Evolutionary conservation across 352 stramenopile genomes (phyloP), one percentile per base, ranked within the genome.

Genomic region (Globisporangium splendens): DNA sequence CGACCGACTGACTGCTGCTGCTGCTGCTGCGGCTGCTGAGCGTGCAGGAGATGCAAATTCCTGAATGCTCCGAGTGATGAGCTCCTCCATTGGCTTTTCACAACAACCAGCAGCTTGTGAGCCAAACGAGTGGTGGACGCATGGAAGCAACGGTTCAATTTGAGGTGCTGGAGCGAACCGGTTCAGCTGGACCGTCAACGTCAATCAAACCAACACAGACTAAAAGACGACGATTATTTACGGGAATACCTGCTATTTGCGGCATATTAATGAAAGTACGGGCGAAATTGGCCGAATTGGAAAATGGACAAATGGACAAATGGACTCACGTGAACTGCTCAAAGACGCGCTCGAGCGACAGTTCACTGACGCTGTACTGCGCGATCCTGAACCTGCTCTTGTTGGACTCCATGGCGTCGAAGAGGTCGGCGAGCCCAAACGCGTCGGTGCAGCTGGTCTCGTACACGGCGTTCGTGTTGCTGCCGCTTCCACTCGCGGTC

Each of bases 281-380:
- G n/a, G n/a, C n/a, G n/a, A n/a, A n/a, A n/a, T n/a, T n/a, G n/a
- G n/a, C n/a, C n/a, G n/a, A n/a, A n/a, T n/a, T 10, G 28, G 3
- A 35, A 35, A 35, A 8, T 35, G 28, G 28, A 10, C n/a, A n/a
- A n/a, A n/a, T n/a, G n/a, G n/a, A n/a, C 8, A 44, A 18, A 44
- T 18, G 12, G 59, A 8, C 22, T 76, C 65, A 87, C 46, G 89
- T 92, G 56, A 98, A 97, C 59, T 96, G 76, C 68, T 97, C 94
- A 66, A 98, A 98, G 15, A 98, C 88, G 20, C 89, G 84, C 69
- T 98, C 93, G 1, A 98, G 77, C 1, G 91, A 96, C 41, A 95
- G 71, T 60, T 98, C 91, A 43, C 83, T 95, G 39, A 98, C 75
- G 59, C 75, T 95, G 70, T 98, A 98, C 52, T 95, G 86, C 51